Evolutionary conservation across 352 stramenopile species (phyloP).

Genomic region (Peronospora tabacina): DNA sequence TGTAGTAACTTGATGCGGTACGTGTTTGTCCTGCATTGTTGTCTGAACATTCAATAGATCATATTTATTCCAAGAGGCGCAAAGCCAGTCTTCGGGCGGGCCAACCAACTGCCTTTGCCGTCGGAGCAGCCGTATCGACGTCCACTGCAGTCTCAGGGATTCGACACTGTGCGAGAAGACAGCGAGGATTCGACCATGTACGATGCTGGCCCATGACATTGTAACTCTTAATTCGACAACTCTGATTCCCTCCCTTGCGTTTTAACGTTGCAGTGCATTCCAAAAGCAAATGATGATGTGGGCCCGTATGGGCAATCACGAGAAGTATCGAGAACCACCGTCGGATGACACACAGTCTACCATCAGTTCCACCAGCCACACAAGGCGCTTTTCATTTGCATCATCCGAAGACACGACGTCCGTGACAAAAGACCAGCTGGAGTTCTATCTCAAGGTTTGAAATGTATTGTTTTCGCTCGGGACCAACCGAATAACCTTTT

Average conservation of each 20-base stretch:
- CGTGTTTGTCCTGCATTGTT: conserved; percentile 13
- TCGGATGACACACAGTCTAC: conserved; percentile 57
- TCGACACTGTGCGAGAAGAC: conserved; percentile 39
- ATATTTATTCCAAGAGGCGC: conserved; percentile 74
- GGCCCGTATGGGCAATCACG: conserved; percentile 54
- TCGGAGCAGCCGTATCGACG: conserved; percentile 37
- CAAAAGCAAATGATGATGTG: conserved; percentile 79
- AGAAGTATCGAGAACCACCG: conserved; percentile 31
- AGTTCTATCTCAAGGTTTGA: conserved; percentile 82
- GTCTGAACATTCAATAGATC: conserved; percentile 35
- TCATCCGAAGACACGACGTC: conserved; percentile 48
- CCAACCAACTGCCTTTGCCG: conserved; percentile 33
- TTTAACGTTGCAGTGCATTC: conserved; percentile 31
- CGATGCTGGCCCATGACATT: conserved; percentile 4
- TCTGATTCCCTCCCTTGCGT: conserved; percentile 9
- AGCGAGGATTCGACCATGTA: conserved; percentile 52
- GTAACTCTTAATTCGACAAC: not conserved
- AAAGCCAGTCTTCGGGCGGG: conserved; percentile 53
- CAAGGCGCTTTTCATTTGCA: conserved; percentile 40
- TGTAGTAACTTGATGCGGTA: conserved; percentile 14
- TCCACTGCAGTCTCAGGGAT: conserved; percentile 31
- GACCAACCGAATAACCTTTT: not conserved
- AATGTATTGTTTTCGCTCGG: not conserved
- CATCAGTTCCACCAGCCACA: conserved; percentile 47
- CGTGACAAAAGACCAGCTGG: conserved; percentile 75